Evolutionary conservation across 2,329 filamentous ascomycete species (phyloP).

Genomic region (Penicillium brevicompactum): DNA sequence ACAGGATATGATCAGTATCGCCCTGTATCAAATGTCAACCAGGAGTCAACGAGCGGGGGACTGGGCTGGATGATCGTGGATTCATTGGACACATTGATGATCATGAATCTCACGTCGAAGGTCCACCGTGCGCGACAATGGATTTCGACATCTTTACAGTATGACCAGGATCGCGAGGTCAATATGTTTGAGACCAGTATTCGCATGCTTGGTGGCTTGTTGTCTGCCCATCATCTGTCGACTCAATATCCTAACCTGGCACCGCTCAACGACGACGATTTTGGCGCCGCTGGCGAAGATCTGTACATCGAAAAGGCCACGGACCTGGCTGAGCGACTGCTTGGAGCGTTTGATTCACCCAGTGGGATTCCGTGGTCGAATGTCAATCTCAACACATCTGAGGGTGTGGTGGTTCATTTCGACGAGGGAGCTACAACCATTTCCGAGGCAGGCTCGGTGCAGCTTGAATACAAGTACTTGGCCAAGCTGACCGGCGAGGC

Average conservation of each 20-base stretch:
- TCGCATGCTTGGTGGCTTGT: slow-evolving; percentile 89
- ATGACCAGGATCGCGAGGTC: slow-evolving; percentile 91
- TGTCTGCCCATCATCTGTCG: slow-evolving; percentile 94
- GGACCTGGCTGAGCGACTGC: slow-evolving; percentile 83
- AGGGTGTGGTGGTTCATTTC: slow-evolving; percentile 78
- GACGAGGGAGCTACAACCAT: slow-evolving; percentile 90
- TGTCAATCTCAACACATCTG: slow-evolving; percentile 76
- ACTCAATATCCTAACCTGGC: slow-evolving; percentile 79
- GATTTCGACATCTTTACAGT: slow-evolving; percentile 78
- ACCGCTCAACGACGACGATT: slow-evolving; percentile 70
- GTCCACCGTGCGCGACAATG: slow-evolving; percentile 84
- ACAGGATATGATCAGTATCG: slow-evolving; percentile 72
- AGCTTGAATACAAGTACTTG: slow-evolving; percentile 96
- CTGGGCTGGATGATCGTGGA: slow-evolving; percentile 99
- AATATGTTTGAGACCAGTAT: slow-evolving; percentile 99
- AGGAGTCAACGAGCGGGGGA: slow-evolving; percentile 83
- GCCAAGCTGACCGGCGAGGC: slow-evolving; percentile 91
- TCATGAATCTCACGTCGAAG: slow-evolving; percentile 93
- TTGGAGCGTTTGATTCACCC: slow-evolving; percentile 82
- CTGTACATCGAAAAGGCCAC: slow-evolving; percentile 94
- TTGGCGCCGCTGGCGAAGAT: slow-evolving; percentile 76
- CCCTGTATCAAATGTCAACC: slow-evolving; percentile 75
- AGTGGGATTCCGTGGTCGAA: slow-evolving; percentile 90
- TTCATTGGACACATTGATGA: slow-evolving; percentile 91
- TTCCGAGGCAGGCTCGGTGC: slow-evolving; percentile 86